Conservation (phyloP, 2,329 filamentous ascomycete genomes). For the Bertia moriformis region DNA sequence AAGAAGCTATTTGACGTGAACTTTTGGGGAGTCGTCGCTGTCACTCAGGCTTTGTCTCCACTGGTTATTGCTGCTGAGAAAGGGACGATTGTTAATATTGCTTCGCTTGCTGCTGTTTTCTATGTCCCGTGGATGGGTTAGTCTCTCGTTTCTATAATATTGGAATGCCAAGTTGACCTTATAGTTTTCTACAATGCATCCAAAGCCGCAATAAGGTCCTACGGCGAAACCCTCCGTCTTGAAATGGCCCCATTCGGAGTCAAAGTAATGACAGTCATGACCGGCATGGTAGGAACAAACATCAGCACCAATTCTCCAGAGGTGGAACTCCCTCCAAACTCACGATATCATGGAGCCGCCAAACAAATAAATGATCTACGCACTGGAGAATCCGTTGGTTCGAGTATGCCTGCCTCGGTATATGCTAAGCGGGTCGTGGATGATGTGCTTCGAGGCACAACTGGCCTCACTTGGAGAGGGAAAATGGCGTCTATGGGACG, state of each 20-base stretch:
- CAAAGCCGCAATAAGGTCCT: slow-evolving; percentile 8
- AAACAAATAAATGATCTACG: neutral
- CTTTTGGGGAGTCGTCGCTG: slow-evolving; percentile 17
- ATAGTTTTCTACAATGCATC: slow-evolving; percentile 9
- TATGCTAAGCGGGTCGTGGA: neutral
- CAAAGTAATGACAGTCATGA: slow-evolving; percentile 12
- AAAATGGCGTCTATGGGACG: neutral
- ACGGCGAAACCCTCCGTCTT: slow-evolving; percentile 10
- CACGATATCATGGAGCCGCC: neutral
- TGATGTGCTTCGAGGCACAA: neutral
- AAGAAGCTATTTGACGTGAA: slow-evolving; percentile 24
- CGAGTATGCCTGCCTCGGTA: neutral
- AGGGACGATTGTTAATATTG: slow-evolving; percentile 11
- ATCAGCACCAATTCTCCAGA: slow-evolving; percentile 11
- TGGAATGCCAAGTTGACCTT: too few relatives aligned
- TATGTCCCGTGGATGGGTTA: slow-evolving; percentile 7
- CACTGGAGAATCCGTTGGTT: neutral
- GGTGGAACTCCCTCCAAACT: neutral
- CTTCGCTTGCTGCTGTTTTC: slow-evolving; percentile 4
- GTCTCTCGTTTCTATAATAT: neutral
- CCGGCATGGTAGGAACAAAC: slow-evolving; percentile 12
- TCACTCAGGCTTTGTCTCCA: slow-evolving; percentile 19
- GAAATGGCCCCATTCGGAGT: slow-evolving; percentile 17
- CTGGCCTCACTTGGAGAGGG: neutral
- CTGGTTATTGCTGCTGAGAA: slow-evolving; percentile 12